These are phyloP conservation scores for Scutellaria minor DNA, from an alignment of 257 asterid genomes.

Conservation along the genomic window DNA sequence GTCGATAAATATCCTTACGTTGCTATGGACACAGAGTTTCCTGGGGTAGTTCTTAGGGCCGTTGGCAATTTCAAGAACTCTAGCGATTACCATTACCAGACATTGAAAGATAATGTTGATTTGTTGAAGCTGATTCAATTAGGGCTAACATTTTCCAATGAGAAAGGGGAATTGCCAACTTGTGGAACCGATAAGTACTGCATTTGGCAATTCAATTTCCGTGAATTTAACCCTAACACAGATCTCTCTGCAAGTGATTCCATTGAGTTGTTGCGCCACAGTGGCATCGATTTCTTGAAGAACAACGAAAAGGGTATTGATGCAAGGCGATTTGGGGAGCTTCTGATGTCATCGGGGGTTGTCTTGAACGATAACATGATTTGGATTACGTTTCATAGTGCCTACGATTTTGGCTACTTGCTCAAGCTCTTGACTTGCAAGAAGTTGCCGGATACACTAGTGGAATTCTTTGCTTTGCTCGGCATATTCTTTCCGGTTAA, in stretches of 20 bases:
- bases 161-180: slow-evolving; percentile 67
- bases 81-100: slow-evolving; percentile 63
- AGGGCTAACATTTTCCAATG: slow-evolving; percentile 73
- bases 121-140: slow-evolving; percentile 72
- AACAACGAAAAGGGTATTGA: slow-evolving; percentile 64
- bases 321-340: slow-evolving; percentile 66
- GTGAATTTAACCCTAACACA: slow-evolving; percentile 67
- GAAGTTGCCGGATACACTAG: slow-evolving; percentile 61
- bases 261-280: slow-evolving; percentile 61
- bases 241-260: slow-evolving; percentile 71
- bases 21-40: slow-evolving; percentile 92
- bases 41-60: slow-evolving; percentile 67
- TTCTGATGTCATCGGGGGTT: slow-evolving; percentile 76
- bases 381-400: slow-evolving; percentile 85
- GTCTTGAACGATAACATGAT: slow-evolving; percentile 64
- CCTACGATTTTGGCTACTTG: slow-evolving; percentile 77
- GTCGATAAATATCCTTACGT: slow-evolving; percentile 69
- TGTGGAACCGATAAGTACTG: slow-evolving; percentile 70
- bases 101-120: slow-evolving; percentile 72
- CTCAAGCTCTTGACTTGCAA: slow-evolving; percentile 73
- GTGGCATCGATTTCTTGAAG: slow-evolving; percentile 66
- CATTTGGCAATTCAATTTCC: slow-evolving; percentile 79
- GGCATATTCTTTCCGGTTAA: slow-evolving; percentile 63
- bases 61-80: slow-evolving; percentile 64
- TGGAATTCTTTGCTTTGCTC: slow-evolving; percentile 59